Evolutionary conservation across 2,329 filamentous ascomycete genomes (phyloP), one percentile per base, ranked within the genome.

Genomic region (Tolypocladium capitatum): DNA sequence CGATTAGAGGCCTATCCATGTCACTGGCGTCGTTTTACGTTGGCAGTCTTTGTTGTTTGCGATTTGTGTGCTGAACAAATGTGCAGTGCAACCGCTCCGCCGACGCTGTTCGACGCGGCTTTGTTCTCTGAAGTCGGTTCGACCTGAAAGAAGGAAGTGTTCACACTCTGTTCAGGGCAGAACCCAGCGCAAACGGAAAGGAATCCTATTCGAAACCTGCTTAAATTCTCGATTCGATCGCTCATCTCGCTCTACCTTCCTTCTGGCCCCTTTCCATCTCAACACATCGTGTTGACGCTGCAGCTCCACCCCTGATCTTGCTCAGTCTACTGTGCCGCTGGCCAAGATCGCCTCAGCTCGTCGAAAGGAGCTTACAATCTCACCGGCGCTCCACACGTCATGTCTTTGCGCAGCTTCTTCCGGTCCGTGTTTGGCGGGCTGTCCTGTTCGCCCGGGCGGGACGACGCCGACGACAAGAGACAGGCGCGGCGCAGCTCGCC

Each of bases 1-100:
- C 54, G 53, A 55, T 53, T 55, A 36, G 36, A 32, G 28, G 21
- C 21, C 36, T 21, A n/a, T 47, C 9, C 33, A 36, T 33, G 42
- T 13, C 48, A 18, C 32, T 21, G 32, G 46, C 56, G 43, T 43
- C 55, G 4, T 56, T 49, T 21, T 21, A 18, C 38, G 31, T 42
- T 30, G 46, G 36, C 24, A 18, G 34, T n/a, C 16, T 18, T 42
- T 24, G 18, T 42, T 11, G 18, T 42, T 11, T 30, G 38, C 38
- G 24, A 42, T 30, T 42, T n/a, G 7, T 30, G 38, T 42, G 38
- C 38, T 42, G 18, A 42, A 18, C 24, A 18, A 5, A 11, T 28
- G 8, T 18, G 4, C 38, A 28, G 38, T 30, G 24, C 16, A 11
- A 6, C 9, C 9, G 16, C 8, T 41, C 9, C 38, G 16, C 38